Base-by-base conservation (phyloP, 2,329 filamentous ascomycete genomes). In the Colletotrichum destructivum region DNA sequence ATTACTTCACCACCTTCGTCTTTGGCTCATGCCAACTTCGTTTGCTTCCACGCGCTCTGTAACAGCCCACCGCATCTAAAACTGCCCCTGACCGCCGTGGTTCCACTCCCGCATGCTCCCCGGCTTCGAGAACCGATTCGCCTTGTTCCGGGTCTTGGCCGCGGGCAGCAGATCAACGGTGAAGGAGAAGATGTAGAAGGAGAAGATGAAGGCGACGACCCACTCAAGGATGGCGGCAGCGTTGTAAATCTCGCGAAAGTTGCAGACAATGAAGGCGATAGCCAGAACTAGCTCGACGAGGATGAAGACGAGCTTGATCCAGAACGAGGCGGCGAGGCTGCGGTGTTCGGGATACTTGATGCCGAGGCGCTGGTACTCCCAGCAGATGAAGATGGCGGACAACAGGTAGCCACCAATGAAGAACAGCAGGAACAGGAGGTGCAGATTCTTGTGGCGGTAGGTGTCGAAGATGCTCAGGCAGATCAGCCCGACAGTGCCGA, bases 371-470 rank as follows among this genome's bases (percentile, higher is more conserved):
- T 96, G 92, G 81, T 97, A 98, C 81, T 98, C 95, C 84, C 90
- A 91, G 85, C 95, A 98, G 75, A 96, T 93, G 82, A 95, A 96
- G 75, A 98, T 88, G 67, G 96, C 95, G 5, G 92, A 94, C 66
- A 98, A 79, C 65, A 98, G 85, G 81, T 97, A 98, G 44, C 94
- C 96, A 16, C 82, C 90, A 79, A 98, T 94, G 81, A 99, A 99
- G 62, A 98, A 82, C 1, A 89, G 82, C 46, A 99, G 84, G 82
- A 97, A 97, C 2, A 90, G 85, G 77, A 94, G 87, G 80, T 99
- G 96, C 69, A 93, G 79, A 1, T 76, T 81, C 2, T 87, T 86
- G 79, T 98, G 89, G 66, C 86, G 84, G n/a, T 87, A 82, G 0
- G 94, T 96, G 81, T 98, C 94, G 81, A 97, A 98, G 76, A 98